Evolutionary conservation across 2,329 filamentous ascomycete species (phyloP), one percentile per base, ranked within the genome.

Genomic region (Coleophoma cylindrospora): DNA sequence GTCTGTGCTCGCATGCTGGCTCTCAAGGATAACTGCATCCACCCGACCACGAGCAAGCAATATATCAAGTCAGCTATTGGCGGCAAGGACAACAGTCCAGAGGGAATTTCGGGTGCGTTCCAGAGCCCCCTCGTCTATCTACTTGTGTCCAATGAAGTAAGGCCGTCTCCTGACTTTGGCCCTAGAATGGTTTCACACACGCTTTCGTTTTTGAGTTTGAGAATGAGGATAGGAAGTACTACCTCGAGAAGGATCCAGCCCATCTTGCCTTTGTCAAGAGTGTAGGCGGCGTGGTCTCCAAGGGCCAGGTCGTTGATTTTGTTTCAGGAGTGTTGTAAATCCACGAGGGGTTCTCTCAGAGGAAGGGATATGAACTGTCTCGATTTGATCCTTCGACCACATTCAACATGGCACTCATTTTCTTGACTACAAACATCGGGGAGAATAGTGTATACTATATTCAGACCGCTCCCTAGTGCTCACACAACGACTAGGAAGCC

Each of bases 191-290:
- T 1, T 76, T 84, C 44, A 84, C 83, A 0, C 86, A 91, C 61
- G 80, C 73, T 0, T 89, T 89, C 54, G 74, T 90, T 2, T 74
- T 77, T 34, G 79, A 87, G 57, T 89, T 90, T 51, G 74, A 76
- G 14, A 83, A 65, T n/a, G 70, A 79, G 53, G 85, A 90, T 61
- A 70, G 84, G 41, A 75, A 83, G 54, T 89, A 87, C 58, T 90
- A 89, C 62, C 68, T 86, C 3, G 66, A 77, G 47, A 68, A 79
- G 34, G 87, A 90, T 57, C 82, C 83, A 1, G 75, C 66, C 6
- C 86, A 89, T 61, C 68, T 73, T 27, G 77, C 65, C 0, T 88
- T 87, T 55, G 69, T 80, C 12, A 67, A 75, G 49, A 73, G 66
- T 55, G 59, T 78, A 22, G 65, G 68, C 11, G 66, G 66, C n/a